Percentiles rank a stretch among this genome's conserved stretches.
Evolutionary conservation across 495 filamentous ascomycete genomes (phyloP).

Genomic region (Aspergillus bertholletiae): DNA sequence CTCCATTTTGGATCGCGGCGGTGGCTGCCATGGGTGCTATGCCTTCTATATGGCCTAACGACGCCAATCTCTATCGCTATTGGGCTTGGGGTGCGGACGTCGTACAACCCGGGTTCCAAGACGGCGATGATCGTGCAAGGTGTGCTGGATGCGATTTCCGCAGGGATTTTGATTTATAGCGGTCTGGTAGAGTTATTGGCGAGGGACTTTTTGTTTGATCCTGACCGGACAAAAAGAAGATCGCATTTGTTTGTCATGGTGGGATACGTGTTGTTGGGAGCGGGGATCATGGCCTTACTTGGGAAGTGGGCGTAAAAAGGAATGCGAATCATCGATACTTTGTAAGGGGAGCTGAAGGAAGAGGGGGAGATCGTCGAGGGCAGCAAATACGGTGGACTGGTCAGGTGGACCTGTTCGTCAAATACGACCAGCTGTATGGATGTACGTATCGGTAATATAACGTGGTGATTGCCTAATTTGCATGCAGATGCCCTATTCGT

Average conservation of each 20-base stretch:
- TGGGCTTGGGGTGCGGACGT: slow-evolving; percentile 28
- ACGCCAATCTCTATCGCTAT: slow-evolving; percentile 34
- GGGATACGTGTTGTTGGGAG: slow-evolving; percentile 20
- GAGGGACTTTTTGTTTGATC: slow-evolving; percentile 35
- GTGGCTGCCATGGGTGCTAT: slow-evolving; percentile 31
- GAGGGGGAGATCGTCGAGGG: neutral
- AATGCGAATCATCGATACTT: neutral
- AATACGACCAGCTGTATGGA: neutral
- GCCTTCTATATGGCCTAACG: slow-evolving; percentile 28
- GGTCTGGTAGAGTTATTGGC: slow-evolving; percentile 35
- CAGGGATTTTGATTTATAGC: slow-evolving; percentile 33
- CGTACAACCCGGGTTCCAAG: slow-evolving; percentile 24
- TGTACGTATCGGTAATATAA: neutral
- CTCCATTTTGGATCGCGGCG: slow-evolving; percentile 41
- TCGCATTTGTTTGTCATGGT: slow-evolving; percentile 28
- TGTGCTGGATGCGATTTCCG: slow-evolving; percentile 29
- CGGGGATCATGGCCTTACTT: slow-evolving; percentile 29
- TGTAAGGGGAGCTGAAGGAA: neutral
- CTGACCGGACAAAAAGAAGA: slow-evolving; percentile 26
- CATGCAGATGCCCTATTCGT: neutral
- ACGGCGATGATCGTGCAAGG: slow-evolving; percentile 32
- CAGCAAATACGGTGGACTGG: too few relatives aligned
- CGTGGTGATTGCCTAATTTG: slow-evolving; percentile 3
- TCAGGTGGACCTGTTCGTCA: too few relatives aligned
- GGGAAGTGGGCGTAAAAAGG: slow-evolving; percentile 29